A percentile compares a stretch with the other conserved stretches of the same genome.
These are phyloP conservation scores for Yamadazyma philogaea DNA, from an alignment of 805 yeast genomes.

Conservation along the genomic window DNA sequence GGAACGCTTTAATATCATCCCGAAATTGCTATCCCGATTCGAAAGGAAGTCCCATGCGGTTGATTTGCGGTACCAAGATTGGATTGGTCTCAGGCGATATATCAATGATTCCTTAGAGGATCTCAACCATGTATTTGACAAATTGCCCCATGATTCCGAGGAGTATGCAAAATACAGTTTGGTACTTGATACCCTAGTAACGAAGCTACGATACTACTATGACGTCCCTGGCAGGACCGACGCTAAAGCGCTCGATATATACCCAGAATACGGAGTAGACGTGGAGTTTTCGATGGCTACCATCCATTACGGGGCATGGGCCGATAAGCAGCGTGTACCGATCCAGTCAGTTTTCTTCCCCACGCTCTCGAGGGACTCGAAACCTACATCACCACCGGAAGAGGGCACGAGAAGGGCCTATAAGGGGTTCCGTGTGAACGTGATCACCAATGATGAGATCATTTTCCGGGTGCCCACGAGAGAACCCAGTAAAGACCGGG, in stretches of 20 bases:
- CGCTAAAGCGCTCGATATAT: slow-evolving; percentile 5
- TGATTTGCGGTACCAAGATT: slow-evolving; percentile 25
- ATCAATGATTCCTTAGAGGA: slow-evolving; percentile 36
- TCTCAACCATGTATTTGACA: slow-evolving; percentile 30
- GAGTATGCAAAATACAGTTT: slow-evolving; percentile 84
- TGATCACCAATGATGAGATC: slow-evolving; percentile 62
- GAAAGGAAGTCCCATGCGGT: slow-evolving; percentile 3
- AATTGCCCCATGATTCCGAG: slow-evolving; percentile 27
- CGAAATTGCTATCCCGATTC: slow-evolving; percentile 3
- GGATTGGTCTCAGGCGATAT: slow-evolving; percentile 82
- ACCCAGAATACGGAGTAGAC: slow-evolving; percentile 52
- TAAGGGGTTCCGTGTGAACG: slow-evolving; percentile 52
- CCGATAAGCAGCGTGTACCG: slow-evolving; percentile 75
- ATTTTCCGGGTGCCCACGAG: slow-evolving; percentile 76
- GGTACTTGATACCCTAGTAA: slow-evolving; percentile 57
- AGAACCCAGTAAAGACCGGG: slow-evolving; percentile 74
- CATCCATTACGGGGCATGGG: slow-evolving; percentile 92
- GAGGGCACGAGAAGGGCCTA: slow-evolving; percentile 56
- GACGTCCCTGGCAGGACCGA: slow-evolving; percentile 62
- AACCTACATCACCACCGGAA: slow-evolving; percentile 19
- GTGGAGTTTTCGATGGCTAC: slow-evolving; percentile 58
- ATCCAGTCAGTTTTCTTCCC: slow-evolving; percentile 72
- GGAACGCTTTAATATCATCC: slow-evolving; percentile 7
- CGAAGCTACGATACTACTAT: slow-evolving; percentile 57
- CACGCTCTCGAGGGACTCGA: slow-evolving; percentile 53